Evolutionary conservation across 2,329 filamentous ascomycete species (phyloP), one percentile per base, ranked within the genome.

Genomic region (Fonsecaea monophora): DNA sequence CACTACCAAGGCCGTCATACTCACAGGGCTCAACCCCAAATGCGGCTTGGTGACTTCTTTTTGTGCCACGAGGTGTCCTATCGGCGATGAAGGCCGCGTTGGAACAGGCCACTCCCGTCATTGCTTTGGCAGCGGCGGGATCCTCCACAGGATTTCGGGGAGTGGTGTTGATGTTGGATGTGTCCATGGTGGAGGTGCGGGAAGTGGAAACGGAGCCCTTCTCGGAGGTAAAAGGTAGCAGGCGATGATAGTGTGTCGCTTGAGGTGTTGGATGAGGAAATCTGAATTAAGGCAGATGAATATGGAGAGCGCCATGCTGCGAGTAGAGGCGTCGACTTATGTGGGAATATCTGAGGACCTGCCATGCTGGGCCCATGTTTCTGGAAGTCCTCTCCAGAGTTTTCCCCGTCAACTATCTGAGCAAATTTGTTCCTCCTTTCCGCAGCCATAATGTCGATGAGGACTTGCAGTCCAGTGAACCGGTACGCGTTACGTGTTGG

Each of bases 1-100:
- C n/a, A 9, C 18, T 21, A 18, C 6, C 2, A 21, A 58, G 37
- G 25, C 35, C 35, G 3, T 37, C 55, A 6, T 58, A 18, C 35
- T 42, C 55, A 3, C 25, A 21, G 12, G 42, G 18, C 4, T 37
- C 34, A 10, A 9, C 32, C 8, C 37, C 55, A 32, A 58, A 45
- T 13, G 55, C 55, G 15, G n/a, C 18, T 7, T 40, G 55, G 13
- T 45, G 21, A 21, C 56, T 34, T 59, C 56, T 42, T 38, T 59
- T 59, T n/a, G 48, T n/a, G 12, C 56, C 25, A n/a, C 32, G 56
- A n/a, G 25, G 21, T 12, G 21, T 13, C 30, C 30, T n/a, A 3
- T 48, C n/a, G 3, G 18, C 12, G 5, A 7, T 18, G 38, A 35
- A 32, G 13, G 21, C 6, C 12, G 3, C n/a, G 25, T 34, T 18